Evolutionary conservation across 2,329 filamentous ascomycete genomes (phyloP).

Genomic region (Kalaharituber pfeilii): DNA sequence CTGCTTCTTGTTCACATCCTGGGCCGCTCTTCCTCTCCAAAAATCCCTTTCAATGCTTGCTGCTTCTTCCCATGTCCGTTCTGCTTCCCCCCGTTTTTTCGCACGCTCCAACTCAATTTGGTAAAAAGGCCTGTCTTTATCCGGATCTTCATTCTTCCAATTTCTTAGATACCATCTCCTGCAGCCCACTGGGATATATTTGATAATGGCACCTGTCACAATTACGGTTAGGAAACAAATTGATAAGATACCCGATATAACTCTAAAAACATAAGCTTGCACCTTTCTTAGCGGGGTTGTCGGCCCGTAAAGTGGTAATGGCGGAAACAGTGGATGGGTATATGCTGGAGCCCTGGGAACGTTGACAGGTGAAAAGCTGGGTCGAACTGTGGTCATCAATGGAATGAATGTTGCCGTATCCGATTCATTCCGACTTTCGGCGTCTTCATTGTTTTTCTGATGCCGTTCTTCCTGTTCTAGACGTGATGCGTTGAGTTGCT

Average conservation of each 20-base stretch:
- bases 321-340: conserved; percentile 69
- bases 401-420: neutral
- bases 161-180: conserved; percentile 34
- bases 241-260: conserved; percentile 58
- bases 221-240: conserved; percentile 60
- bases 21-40: neutral
- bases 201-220: conserved; percentile 54
- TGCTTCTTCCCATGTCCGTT: conserved; percentile 42
- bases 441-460: neutral
- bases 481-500: conserved; percentile 41
- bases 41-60: conserved; percentile 13
- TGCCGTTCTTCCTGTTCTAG: conserved; percentile 25
- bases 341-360: conserved; percentile 41
- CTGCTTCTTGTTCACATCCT: conserved; percentile 1
- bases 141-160: conserved; percentile 42
- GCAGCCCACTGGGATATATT: conserved; percentile 40
- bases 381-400: neutral
- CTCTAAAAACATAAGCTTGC: conserved; percentile 47
- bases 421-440: neutral
- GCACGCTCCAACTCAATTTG: conserved; percentile 50
- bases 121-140: conserved; percentile 47
- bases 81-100: conserved; percentile 39
- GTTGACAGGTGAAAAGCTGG: neutral
- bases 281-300: conserved; percentile 47
- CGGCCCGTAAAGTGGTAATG: conserved; percentile 64